Conservation (phyloP, 352 stramenopile species). For the Phytophthora sansomeana region DNA sequence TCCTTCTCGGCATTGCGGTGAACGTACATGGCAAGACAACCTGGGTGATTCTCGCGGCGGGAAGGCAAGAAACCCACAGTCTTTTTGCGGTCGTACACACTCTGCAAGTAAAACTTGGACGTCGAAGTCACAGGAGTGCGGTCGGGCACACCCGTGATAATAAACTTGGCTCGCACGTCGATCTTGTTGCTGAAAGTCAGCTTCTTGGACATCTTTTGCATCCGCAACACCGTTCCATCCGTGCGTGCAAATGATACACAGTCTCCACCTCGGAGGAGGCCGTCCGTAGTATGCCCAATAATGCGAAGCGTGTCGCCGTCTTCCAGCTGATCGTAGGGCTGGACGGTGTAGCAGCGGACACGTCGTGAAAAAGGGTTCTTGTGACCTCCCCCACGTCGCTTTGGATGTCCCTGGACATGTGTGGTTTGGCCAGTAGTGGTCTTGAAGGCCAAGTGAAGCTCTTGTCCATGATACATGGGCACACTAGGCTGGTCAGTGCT, state of each 20-base stretch:
- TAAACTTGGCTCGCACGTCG: constrained; percentile 70
- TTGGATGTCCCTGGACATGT: constrained; percentile 59
- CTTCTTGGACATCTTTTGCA: constrained; percentile 72
- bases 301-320: constrained; percentile 61
- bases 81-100: constrained; percentile 73
- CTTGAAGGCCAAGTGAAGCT: constrained; percentile 64
- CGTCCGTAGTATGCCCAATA: constrained; percentile 67
- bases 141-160: constrained; percentile 70
- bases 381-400: constrained; percentile 30
- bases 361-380: constrained; percentile 65
- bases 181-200: constrained; percentile 73
- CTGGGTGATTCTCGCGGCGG: constrained; percentile 40
- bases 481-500: constrained; percentile 25
- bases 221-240: constrained; percentile 63
- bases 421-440: constrained; percentile 46
- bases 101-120: constrained; percentile 78
- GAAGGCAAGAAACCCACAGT: constrained; percentile 68
- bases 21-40: constrained; percentile 67
- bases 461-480: constrained; percentile 64
- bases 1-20: constrained; percentile 54
- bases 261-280: constrained; percentile 62
- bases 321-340: constrained; percentile 40
- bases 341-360: constrained; percentile 50
- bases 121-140: constrained; percentile 64
- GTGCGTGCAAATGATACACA: constrained; percentile 65